Percentiles rank a stretch among this genome's conserved stretches.
These are phyloP conservation scores for Phyllosticta capitalensis DNA, from an alignment of 2,329 filamentous ascomycete species.

Conservation along the genomic window DNA sequence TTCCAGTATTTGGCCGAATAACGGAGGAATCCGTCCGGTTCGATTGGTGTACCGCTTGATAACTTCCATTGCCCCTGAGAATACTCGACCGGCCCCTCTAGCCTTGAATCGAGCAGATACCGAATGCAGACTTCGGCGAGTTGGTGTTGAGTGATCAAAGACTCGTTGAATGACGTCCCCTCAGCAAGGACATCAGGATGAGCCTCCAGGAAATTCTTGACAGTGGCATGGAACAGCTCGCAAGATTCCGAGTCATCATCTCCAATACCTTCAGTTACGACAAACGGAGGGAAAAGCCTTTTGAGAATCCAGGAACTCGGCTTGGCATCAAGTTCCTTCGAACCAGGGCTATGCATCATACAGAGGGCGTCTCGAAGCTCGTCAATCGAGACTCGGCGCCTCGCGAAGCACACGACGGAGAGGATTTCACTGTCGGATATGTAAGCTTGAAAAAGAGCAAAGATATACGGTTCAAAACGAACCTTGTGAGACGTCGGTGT, in stretches of 20 bases:
- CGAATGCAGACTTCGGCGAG: neutral
- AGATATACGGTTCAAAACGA: neutral
- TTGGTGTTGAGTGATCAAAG: neutral
- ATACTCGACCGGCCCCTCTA: neutral
- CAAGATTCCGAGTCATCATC: neutral
- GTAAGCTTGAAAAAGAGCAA: neutral
- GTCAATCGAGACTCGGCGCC: neutral
- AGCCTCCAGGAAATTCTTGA: neutral
- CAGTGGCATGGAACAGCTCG: neutral
- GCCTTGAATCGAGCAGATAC: neutral
- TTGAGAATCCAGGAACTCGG: neutral
- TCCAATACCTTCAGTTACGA: neutral
- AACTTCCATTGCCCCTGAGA: neutral
- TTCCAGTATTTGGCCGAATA: constrained; percentile 15
- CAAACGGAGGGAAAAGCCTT: neutral
- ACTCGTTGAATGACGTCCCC: no score
- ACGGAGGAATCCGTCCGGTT: constrained; percentile 6
- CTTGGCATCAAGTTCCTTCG: neutral
- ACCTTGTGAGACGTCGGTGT: neutral
- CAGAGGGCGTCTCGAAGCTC: constrained; percentile 1
- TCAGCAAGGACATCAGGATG: neutral
- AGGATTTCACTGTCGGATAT: neutral
- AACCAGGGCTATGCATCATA: constrained; percentile 4
- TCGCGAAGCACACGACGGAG: neutral
- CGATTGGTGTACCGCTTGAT: neutral